Evolutionary conservation across 306 rosid species (phyloP), one percentile per base, ranked within the genome.

Genomic region (Fragaria ananassa): DNA sequence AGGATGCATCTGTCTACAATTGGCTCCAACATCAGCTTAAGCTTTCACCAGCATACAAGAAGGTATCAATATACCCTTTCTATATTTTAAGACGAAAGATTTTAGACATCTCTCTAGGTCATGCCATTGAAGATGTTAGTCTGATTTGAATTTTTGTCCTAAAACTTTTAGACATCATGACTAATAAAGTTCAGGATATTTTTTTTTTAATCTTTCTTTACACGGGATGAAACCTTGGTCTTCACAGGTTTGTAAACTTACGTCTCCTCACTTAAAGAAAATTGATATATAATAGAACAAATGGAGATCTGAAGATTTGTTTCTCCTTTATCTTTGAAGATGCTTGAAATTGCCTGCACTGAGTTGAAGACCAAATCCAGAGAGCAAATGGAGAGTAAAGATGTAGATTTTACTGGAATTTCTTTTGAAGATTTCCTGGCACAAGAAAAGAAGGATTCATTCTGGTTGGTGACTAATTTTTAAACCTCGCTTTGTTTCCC

Each of bases 21-120:
- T 92, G 90, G 82, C 95, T 95, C 73, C 96, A 92, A 88, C 91
- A 90, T 83, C 97, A 95, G 86, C 93, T 92, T 74, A 90, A 90
- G 84, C 93, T 92, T 76, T 95, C 95, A 41, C 97, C 97, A 7
- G 98, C 97, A 42, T 93, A 91, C 88, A 86, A 89, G 78, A 90
- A 90, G 97, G 98, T 94, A 79, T 31, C 57, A 25, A 34, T 80
- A 34, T 61, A 45, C 41, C 62, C 53, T 44, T 3, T 0, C 27
- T 37, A 4, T 56, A 21, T 11, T 56, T 6, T 53, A 35, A 1
- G 47, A 47, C 17, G 9, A 31, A 31, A 18, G 10, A 37, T 19
- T 13, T 71, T 18, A n/a, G 63, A 71, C 44, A 19, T 71, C 76
- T 54, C 34, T 67, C 37, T 8, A 10, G 4, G 15, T 56, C 11